Conservation (phyloP, 495 filamentous ascomycete genomes). For the Chaetomidium leptoderma region DNA sequence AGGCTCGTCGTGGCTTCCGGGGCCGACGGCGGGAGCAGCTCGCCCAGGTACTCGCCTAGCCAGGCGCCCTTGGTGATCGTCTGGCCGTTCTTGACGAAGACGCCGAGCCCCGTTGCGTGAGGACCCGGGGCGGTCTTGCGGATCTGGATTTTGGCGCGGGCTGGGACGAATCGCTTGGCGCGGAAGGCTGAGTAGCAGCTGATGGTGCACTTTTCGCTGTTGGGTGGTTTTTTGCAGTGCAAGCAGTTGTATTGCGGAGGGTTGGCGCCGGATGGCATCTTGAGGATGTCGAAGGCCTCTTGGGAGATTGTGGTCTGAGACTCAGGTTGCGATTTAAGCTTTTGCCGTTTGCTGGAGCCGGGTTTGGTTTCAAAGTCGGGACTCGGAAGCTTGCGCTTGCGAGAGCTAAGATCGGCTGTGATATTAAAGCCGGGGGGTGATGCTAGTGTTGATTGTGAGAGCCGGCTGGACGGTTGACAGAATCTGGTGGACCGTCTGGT, state of each 20-base stretch:
- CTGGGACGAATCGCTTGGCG: neutral
- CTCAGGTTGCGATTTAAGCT: neutral
- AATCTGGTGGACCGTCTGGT: no score
- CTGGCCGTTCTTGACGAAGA: neutral
- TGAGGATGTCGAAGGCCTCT: neutral
- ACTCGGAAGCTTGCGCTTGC: neutral
- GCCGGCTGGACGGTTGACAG: no score
- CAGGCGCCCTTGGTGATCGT: neutral
- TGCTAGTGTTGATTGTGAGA: no score
- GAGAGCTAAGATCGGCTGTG: no score
- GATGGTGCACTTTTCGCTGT: neutral
- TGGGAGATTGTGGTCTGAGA: neutral
- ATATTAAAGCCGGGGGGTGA: no score
- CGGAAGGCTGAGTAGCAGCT: slow-evolving; percentile 6
- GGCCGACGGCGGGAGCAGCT: neutral
- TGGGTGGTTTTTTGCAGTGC: neutral
- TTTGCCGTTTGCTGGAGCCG: neutral
- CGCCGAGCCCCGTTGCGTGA: neutral
- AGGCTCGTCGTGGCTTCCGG: neutral
- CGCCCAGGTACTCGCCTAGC: slow-evolving; percentile 12
- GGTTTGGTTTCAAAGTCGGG: neutral
- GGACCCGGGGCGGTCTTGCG: neutral
- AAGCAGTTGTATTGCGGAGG: neutral
- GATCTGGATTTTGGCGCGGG: slow-evolving; percentile 1
- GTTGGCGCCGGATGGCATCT: neutral